Evolutionary conservation across 2,329 filamentous ascomycete species (phyloP).

Genomic region (Claviceps sp.): DNA sequence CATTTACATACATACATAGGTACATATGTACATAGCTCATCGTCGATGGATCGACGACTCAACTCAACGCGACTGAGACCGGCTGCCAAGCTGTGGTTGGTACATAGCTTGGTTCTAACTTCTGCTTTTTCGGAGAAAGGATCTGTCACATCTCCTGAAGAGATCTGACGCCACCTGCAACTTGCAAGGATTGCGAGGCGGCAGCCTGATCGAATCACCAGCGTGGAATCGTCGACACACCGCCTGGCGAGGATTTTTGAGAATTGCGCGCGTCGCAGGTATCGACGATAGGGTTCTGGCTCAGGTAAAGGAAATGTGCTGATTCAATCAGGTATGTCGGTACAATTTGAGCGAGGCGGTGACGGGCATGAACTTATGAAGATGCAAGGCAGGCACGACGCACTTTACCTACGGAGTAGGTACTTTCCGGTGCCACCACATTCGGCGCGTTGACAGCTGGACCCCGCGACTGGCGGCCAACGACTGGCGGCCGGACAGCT

Average conservation of each 20-base stretch:
- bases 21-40: neutral
- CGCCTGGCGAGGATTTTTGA: too few species aligned
- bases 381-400: neutral
- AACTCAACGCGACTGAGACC: neutral
- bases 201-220: too few species aligned
- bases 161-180: neutral
- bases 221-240: too few species aligned
- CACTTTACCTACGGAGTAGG: too few species aligned
- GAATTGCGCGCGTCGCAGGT: neutral
- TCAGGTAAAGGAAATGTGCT: neutral
- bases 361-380: neutral
- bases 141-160: neutral
- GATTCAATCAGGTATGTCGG: neutral
- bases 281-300: neutral
- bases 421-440: neutral
- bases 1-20: too few species aligned
- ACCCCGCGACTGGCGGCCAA: neutral
- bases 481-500: neutral
- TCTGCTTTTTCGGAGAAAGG: neutral
- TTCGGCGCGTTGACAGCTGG: neutral
- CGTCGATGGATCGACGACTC: neutral
- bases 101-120: neutral
- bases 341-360: neutral
- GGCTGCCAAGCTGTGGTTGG: neutral
- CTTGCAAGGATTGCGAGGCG: neutral